Percentiles rank a stretch among this genome's conserved stretches.
Evolutionary conservation across 352 stramenopile genomes (phyloP).

Genomic region (Phytophthora citrophthora): DNA sequence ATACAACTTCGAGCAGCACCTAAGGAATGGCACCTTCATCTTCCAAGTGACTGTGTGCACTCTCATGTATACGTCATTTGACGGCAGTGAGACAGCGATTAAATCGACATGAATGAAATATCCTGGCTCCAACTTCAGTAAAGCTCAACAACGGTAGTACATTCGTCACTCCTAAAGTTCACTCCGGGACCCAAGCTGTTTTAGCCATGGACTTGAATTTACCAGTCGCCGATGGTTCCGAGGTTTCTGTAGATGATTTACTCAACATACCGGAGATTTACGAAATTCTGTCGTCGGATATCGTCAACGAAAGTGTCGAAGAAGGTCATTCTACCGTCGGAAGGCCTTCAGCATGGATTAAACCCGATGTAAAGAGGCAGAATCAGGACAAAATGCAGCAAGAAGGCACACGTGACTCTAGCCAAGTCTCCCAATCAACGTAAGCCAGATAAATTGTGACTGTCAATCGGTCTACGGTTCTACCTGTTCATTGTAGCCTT

Average conservation of each 20-base stretch:
- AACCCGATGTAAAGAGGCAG: background rate
- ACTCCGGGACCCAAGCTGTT: too few species aligned
- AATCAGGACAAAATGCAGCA: background rate
- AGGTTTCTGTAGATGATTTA: slow-evolving; percentile 14
- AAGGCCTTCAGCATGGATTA: too few species aligned
- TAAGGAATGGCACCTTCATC: too few species aligned
- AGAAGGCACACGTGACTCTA: background rate
- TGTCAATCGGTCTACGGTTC: background rate
- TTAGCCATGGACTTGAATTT: slow-evolving; percentile 4
- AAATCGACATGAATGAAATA: too few species aligned
- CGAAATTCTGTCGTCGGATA: slow-evolving; percentile 5
- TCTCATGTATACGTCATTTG: slow-evolving; percentile 5
- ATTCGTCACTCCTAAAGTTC: too few species aligned
- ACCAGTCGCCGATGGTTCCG: background rate
- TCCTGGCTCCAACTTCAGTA: too few species aligned
- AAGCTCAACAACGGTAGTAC: too few species aligned
- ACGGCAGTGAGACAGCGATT: slow-evolving; percentile 1
- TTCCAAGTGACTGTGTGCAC: background rate
- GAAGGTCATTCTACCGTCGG: too few species aligned
- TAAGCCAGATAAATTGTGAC: background rate
- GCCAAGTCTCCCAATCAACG: slow-evolving; percentile 5
- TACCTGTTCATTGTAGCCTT: too few species aligned
- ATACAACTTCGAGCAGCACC: too few species aligned
- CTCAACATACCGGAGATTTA: slow-evolving; percentile 19
- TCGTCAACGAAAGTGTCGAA: too few species aligned